A percentile compares a stretch with the other conserved stretches of the same genome.
Conservation (phyloP, 257 asterid species). For the Ophiorrhiza pumila region DNA sequence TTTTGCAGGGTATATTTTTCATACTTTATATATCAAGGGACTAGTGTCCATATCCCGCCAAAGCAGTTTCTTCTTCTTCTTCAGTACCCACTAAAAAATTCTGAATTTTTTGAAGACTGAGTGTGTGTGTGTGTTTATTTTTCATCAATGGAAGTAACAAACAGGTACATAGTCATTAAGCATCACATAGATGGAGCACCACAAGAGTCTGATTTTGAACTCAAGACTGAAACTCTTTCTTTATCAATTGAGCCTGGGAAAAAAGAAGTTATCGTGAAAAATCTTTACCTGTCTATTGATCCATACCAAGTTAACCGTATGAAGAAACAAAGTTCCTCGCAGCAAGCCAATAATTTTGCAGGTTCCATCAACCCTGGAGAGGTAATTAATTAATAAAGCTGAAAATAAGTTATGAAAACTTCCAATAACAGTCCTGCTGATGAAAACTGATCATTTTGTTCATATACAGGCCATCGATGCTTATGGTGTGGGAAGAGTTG, state of each 20-base stretch:
- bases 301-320: conserved; percentile 73
- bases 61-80: not conserved
- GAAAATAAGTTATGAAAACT: too few relatives aligned
- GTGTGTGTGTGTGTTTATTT: too few relatives aligned
- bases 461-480: conserved; percentile 44
- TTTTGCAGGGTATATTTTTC: too few relatives aligned
- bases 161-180: conserved; percentile 27
- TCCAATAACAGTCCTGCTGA: too few relatives aligned
- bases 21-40: too few relatives aligned
- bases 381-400: conserved; percentile 23
- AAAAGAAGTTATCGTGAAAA: conserved; percentile 42
- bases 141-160: conserved; percentile 24
- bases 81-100: not conserved
- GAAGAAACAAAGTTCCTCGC: conserved; percentile 51
- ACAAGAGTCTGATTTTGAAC: conserved; percentile 34
- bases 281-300: conserved; percentile 54
- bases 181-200: conserved; percentile 29
- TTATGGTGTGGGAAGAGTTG: conserved; percentile 68
- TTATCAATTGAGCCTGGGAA: conserved; percentile 9
- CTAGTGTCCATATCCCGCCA: too few relatives aligned
- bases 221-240: conserved; percentile 25
- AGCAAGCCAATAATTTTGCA: conserved; percentile 33
- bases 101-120: too few relatives aligned
- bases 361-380: conserved; percentile 42
- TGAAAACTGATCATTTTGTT: not conserved